These are phyloP conservation scores for Trichophyton schoenleinii DNA, from an alignment of 2,329 filamentous ascomycete genomes.

Conservation along the genomic window DNA sequence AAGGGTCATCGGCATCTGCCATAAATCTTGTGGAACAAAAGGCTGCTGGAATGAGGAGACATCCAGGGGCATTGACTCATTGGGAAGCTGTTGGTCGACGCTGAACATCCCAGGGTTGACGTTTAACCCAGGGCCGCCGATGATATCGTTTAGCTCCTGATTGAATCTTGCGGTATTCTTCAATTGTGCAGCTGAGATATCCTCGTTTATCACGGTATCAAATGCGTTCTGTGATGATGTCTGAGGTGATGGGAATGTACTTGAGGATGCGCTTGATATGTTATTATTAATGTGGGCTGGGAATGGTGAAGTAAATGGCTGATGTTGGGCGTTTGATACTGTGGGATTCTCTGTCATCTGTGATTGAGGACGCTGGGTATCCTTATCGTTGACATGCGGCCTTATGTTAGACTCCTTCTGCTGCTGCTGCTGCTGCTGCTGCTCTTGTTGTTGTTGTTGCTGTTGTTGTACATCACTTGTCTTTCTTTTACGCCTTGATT, in stretches of 20 bases:
- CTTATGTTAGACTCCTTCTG: slow-evolving; percentile 6
- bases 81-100: slow-evolving; percentile 16
- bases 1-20: slow-evolving; percentile 89
- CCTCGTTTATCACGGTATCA: slow-evolving; percentile 1
- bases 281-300: background rate
- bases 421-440: too few species aligned
- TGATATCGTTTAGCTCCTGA: slow-evolving; percentile 19
- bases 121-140: slow-evolving; percentile 20
- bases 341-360: background rate
- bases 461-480: slow-evolving; percentile 38
- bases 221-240: slow-evolving; percentile 5
- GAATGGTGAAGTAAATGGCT: slow-evolving; percentile 4
- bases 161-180: slow-evolving; percentile 8
- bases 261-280: background rate
- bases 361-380: background rate
- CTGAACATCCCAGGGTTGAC: slow-evolving; percentile 5
- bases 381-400: slow-evolving; percentile 11
- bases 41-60: slow-evolving; percentile 59
- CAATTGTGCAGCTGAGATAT: background rate
- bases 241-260: slow-evolving; percentile 6
- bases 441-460: too few species aligned
- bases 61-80: slow-evolving; percentile 21
- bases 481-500: slow-evolving; percentile 74
- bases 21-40: slow-evolving; percentile 82
- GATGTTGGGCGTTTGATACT: slow-evolving; percentile 2